These are phyloP conservation scores for Triangularia setosa DNA, from an alignment of 2,329 filamentous ascomycete genomes.

Conservation along the genomic window DNA sequence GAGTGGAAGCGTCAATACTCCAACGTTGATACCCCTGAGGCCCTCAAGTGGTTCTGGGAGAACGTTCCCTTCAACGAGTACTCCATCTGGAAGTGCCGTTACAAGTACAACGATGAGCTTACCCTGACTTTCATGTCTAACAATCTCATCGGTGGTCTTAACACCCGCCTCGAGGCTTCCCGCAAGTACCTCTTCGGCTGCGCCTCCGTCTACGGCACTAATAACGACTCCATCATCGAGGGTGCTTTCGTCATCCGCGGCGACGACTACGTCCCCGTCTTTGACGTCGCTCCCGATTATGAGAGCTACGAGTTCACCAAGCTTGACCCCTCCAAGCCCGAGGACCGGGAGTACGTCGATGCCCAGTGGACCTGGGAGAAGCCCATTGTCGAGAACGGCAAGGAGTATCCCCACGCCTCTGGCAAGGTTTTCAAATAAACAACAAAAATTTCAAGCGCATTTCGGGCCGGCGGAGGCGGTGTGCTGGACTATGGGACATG, in stretches of 20 bases:
- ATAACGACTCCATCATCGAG: constrained; percentile 85
- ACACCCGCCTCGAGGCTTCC: constrained; percentile 91
- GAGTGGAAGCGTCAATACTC: constrained; percentile 99
- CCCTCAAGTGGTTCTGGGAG: constrained; percentile 98
- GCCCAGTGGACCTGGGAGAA: constrained; percentile 92
- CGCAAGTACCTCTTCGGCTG: constrained; percentile 97
- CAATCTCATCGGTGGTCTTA: constrained; percentile 98
- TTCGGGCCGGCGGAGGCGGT: constrained; percentile 16
- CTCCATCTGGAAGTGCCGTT: constrained; percentile 89
- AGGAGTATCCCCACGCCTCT: constrained; percentile 82
- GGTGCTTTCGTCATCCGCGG: constrained; percentile 95
- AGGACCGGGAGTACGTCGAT: constrained; percentile 82
- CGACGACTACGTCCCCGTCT: constrained; percentile 78
- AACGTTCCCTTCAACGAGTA: constrained; percentile 92
- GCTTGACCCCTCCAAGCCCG: constrained; percentile 82
- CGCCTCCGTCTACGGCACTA: constrained; percentile 81
- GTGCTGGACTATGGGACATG: constrained; percentile 27
- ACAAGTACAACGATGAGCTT: constrained; percentile 99
- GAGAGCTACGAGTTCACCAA: constrained; percentile 97
- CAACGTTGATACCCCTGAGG: constrained; percentile 81
- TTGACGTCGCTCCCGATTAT: constrained; percentile 94
- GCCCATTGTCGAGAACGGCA: constrained; percentile 73
- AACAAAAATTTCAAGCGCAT: constrained; percentile 20
- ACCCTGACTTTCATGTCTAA: constrained; percentile 97
- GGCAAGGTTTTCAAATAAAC: constrained; percentile 99